Base-by-base conservation (phyloP, 495 filamentous ascomycete genomes). In the Xylaria scruposa region DNA sequence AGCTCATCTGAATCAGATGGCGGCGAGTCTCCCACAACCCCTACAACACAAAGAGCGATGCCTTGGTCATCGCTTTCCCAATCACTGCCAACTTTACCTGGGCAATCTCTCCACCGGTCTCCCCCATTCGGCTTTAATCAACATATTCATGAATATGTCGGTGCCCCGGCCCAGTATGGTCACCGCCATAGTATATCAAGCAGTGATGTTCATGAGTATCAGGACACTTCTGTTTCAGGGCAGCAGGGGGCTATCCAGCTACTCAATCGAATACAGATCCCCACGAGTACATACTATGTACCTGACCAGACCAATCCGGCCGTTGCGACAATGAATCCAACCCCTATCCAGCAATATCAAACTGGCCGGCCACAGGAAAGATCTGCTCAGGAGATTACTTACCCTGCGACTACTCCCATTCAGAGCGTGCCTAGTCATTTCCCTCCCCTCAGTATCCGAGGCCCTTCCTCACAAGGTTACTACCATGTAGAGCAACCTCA, bases 1-100 rank as follows among this genome's bases (percentile, higher is more conserved):
- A 84, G 84, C 62, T 84, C 84, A 63, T 88, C 88, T n/a, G 88
- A 89, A 61, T 85, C 83, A 15, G 85, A 85, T 51, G 82, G 80
- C 60, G 83, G 85, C 76, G 82, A 84, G 62, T 85, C 84, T 56
- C 82, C 87, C 21, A 81, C 87, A 21, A 87, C 86, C 21, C 81
- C 88, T 31, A 81, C 88, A 26, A 81, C 83, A 44, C 81, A 78
- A 76, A 61, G 56, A 47, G 74, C 70, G 62, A 80, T 81, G 76
- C 79, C 75, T 44, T 85, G 82, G 82, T 77, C 81, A 51, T 75
- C 75, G 24, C 72, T 78, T 38, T 38, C 76, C 66, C 66, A 74
- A 63, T 73, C 72, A 54, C 67, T 72, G 33, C 76, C 78, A 58
- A 42, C 53, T 21, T 9, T 74, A 19, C 76, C 80, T 31, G 66